Conservation (phyloP, 495 filamentous ascomycete species). For the Trichoderma reesei region DNA sequence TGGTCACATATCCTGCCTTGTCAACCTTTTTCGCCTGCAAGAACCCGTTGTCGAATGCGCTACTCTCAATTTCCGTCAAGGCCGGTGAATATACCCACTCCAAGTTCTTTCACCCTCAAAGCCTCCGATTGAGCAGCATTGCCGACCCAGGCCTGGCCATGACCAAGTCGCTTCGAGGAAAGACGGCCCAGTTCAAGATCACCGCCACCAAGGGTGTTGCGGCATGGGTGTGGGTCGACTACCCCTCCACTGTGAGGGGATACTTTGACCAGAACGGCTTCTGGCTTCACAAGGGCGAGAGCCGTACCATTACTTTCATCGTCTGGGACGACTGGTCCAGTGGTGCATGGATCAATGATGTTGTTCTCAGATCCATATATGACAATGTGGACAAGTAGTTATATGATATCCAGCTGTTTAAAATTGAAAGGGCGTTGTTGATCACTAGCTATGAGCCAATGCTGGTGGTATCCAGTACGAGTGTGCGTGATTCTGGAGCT, state of each 20-base stretch:
- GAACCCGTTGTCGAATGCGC: background rate
- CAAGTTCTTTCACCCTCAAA: background rate
- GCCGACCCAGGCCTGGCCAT: background rate
- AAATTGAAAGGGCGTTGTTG: no score
- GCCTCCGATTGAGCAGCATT: background rate
- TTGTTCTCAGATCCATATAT: background rate
- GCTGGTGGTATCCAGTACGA: no score
- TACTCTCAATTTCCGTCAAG: background rate
- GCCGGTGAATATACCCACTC: background rate
- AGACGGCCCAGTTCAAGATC: background rate
- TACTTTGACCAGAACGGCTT: constrained; percentile 3
- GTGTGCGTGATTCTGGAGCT: no score
- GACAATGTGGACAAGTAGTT: background rate
- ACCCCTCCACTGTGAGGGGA: background rate
- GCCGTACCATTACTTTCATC: background rate
- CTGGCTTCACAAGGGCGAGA: background rate
- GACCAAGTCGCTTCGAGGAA: background rate
- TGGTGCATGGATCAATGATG: background rate
- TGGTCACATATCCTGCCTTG: background rate
- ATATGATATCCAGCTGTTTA: background rate
- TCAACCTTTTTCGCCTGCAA: background rate
- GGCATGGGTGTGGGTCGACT: background rate
- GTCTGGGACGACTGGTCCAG: background rate
- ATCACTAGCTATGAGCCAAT: no score
- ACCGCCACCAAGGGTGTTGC: background rate